Evolutionary conservation across 306 rosid genomes (phyloP).

Genomic region (Acacia acuminata): DNA sequence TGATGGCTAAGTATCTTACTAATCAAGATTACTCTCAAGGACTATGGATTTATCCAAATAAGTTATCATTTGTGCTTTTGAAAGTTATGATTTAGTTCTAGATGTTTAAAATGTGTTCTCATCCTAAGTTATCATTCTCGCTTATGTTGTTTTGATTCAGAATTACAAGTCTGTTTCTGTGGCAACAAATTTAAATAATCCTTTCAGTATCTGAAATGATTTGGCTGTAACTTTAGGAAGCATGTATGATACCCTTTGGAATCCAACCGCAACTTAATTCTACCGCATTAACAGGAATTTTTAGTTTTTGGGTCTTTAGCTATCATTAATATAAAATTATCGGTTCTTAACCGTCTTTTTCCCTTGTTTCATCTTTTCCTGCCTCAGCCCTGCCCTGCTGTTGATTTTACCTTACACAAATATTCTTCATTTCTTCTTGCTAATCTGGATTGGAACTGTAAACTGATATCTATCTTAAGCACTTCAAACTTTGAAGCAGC

Average conservation of each 20-base stretch:
- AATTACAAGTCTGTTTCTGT: neutral
- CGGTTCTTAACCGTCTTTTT: neutral
- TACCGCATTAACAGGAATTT: neutral
- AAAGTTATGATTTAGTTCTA: neutral
- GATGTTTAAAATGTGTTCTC: neutral
- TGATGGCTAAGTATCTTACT: neutral
- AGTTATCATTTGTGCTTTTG: neutral
- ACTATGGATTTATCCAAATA: neutral
- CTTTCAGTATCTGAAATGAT: neutral
- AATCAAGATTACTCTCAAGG: neutral
- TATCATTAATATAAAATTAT: neutral
- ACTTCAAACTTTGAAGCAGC: constrained; percentile 40
- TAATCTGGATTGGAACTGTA: constrained; percentile 22
- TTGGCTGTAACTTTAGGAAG: neutral
- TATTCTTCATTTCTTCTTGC: neutral
- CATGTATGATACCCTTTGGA: neutral
- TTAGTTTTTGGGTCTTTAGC: neutral
- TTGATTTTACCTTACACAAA: neutral
- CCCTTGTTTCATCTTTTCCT: neutral
- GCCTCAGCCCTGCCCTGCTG: neutral
- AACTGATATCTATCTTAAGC: neutral
- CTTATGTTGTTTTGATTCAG: neutral
- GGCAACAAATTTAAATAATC: neutral
- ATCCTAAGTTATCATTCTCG: neutral
- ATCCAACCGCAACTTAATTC: neutral